Conservation (phyloP, 345 rosid species). For the Dipteronia sinensis region DNA sequence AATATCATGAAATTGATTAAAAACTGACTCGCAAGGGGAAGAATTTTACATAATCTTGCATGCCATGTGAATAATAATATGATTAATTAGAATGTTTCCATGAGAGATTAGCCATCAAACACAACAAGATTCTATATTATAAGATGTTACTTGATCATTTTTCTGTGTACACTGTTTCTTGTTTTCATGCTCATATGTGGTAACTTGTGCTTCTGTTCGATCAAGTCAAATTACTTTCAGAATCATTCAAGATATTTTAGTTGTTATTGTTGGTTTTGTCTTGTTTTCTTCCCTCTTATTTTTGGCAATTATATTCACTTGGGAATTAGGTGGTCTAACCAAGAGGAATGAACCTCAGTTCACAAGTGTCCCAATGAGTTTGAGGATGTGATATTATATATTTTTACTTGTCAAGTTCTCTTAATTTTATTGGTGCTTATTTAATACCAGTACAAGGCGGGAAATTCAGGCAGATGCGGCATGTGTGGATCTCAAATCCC, state of each 20-base stretch:
- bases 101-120: no score
- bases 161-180: no score
- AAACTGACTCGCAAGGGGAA: background rate
- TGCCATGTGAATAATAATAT: no score
- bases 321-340: background rate
- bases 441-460: constrained; percentile 57
- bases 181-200: no score
- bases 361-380: background rate
- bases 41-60: no score
- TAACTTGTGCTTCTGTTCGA: background rate
- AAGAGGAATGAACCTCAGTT: background rate
- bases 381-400: background rate
- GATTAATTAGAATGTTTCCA: no score
- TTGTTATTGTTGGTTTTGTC: background rate
- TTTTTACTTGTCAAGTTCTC: background rate
- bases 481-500: constrained; percentile 79
- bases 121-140: no score
- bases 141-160: no score
- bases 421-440: background rate
- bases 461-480: constrained; percentile 93
- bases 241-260: background rate
- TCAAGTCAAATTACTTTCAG: background rate
- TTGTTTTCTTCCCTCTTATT: background rate
- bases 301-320: background rate
- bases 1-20: background rate